Evolutionary conservation across 2,329 filamentous ascomycete species (phyloP), one percentile per base, ranked within the genome.

Genomic region (Trichophyton rubrum): DNA sequence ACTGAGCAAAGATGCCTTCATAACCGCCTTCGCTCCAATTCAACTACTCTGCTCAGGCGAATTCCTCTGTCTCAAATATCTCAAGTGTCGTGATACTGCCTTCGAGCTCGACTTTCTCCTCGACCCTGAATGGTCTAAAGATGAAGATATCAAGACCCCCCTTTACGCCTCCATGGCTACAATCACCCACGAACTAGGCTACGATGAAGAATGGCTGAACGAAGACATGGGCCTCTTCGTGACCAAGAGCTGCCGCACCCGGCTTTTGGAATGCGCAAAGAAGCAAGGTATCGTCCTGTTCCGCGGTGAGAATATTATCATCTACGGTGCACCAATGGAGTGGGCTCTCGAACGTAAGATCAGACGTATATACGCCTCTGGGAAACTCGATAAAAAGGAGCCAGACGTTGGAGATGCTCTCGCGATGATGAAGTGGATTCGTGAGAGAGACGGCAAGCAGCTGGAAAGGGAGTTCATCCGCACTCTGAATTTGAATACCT

Each of bases 1-100:
- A 59, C 68, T 72, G 64, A 68, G 68, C 41, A 67, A 66, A 53
- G 64, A 69, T 60, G 63, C 64, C 15, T 70, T 67, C 63, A 66
- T 72, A 41, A 62, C 65, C 20, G 68, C 70, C 7, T 72, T 72
- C 60, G 68, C 68, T 9, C 70, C 70, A 20, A 71, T 73, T 51
- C 67, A 64, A 55, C 60, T 72, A 13, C 66, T 72, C 56, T 65
- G 66, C 22, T 65, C 68, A 0, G 71, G 70, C 2, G 69, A 69
- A 0, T 72, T 71, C 61, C 65, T 72, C 17, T 69, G 70, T 0
- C 66, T 71, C 4, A 66, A 64, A 3, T 69, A 67, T 49, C 64
- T 72, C 27, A 66, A 67, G 24, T 70, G 68, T 41, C 66, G 70
- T n/a, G 64, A 70, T 15, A 69, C 66, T 45, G 71, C 69, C 2